A percentile compares a stretch with the other conserved stretches of the same genome.
Conservation (phyloP, 495 filamentous ascomycete species). For the Hyphodiscus hymeniophilus region DNA sequence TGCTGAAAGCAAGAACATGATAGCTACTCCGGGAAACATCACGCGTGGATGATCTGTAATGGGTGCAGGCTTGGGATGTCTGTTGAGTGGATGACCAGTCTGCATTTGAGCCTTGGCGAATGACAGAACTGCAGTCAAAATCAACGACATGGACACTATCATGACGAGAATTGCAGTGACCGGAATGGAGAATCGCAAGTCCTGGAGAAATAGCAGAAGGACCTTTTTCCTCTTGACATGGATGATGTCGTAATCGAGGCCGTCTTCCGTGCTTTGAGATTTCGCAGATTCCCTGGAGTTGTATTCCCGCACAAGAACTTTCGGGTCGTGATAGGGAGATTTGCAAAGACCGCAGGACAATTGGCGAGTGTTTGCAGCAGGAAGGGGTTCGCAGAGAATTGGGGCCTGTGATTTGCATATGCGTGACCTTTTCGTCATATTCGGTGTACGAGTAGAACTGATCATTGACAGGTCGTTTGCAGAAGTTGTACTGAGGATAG, state of each 20-base stretch:
- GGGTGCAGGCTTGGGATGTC: slow-evolving; percentile 3
- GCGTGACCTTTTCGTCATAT: background rate
- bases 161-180: slow-evolving; percentile 10
- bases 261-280: background rate
- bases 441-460: too few relatives aligned
- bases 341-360: background rate
- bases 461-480: too few relatives aligned
- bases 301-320: background rate
- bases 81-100: slow-evolving; percentile 3
- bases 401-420: too few relatives aligned
- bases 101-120: slow-evolving; percentile 9
- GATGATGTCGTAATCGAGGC: background rate
- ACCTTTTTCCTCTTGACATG: slow-evolving; percentile 2
- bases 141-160: slow-evolving; percentile 9
- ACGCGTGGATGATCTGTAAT: slow-evolving; percentile 15
- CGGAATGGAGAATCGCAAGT: slow-evolving; percentile 7
- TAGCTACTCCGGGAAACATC: slow-evolving; percentile 12
- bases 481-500: slow-evolving; percentile 1
- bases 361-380: background rate
- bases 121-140: slow-evolving; percentile 10
- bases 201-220: slow-evolving; percentile 6
- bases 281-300: background rate
- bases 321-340: background rate
- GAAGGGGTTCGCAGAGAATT: background rate
- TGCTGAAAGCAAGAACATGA: slow-evolving; percentile 9